Percentiles rank a stretch among this genome's conserved stretches.
These are phyloP conservation scores for Vigna nakashimae DNA, from an alignment of 306 rosid genomes.

Conservation along the genomic window DNA sequence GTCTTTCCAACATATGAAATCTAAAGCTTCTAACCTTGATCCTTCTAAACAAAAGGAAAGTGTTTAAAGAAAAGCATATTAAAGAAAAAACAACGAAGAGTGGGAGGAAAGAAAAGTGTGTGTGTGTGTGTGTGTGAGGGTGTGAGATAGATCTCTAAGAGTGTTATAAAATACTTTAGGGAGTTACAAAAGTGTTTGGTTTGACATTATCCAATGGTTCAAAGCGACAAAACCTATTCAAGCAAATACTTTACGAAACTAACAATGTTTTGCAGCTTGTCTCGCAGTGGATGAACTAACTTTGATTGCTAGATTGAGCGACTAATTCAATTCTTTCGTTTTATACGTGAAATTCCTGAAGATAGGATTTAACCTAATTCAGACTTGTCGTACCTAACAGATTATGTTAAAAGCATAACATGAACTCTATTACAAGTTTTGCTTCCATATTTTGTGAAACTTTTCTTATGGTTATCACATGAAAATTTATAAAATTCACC, in stretches of 20 bases:
- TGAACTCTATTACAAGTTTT: too few species aligned
- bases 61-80: background rate
- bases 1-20: background rate
- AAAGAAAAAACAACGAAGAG: background rate
- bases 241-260: conserved; percentile 33
- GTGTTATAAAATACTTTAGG: background rate
- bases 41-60: conserved; percentile 6
- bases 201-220: conserved; percentile 26
- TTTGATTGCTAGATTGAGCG: conserved; percentile 39
- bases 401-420: conserved; percentile 42
- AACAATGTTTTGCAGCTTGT: conserved; percentile 27
- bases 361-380: conserved; percentile 15
- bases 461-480: too few species aligned
- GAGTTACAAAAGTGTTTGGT: background rate
- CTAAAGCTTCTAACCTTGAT: conserved; percentile 25
- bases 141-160: conserved; percentile 8
- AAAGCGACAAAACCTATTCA: conserved; percentile 33
- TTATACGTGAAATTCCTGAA: conserved; percentile 18
- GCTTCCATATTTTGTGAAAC: too few species aligned
- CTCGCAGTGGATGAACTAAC: conserved; percentile 46
- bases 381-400: conserved; percentile 15
- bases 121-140: too few species aligned
- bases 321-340: conserved; percentile 22
- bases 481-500: too few species aligned
- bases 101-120: conserved; percentile 2